Conservation (phyloP, 305 asterid species). For the Solanum hybrid region DNA sequence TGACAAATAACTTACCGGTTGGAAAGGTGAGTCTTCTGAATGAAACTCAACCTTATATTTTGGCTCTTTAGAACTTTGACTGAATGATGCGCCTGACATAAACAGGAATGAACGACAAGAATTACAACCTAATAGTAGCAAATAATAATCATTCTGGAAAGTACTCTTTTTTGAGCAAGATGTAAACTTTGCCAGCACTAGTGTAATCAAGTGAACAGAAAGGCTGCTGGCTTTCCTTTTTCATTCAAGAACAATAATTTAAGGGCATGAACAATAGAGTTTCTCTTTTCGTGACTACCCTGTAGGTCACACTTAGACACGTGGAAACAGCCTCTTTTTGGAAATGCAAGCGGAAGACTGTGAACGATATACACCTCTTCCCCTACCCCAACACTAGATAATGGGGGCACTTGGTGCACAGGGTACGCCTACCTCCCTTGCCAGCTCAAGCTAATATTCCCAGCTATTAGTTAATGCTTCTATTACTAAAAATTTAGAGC, state of each 20-base stretch:
- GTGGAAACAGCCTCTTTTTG: not conserved
- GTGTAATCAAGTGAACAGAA: not conserved
- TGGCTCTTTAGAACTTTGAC: constrained; percentile 83
- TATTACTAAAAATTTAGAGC: not conserved
- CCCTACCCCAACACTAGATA: not conserved
- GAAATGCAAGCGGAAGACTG: not conserved
- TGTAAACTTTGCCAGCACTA: not conserved
- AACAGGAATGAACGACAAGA: constrained; percentile 9
- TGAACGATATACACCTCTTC: not conserved
- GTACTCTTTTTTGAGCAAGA: not conserved
- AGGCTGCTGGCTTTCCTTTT: not conserved
- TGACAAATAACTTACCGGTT: constrained; percentile 51
- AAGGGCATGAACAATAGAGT: not conserved
- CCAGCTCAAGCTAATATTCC: not conserved
- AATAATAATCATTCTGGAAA: not conserved
- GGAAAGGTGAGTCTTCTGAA: constrained; percentile 68
- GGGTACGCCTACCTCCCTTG: not conserved
- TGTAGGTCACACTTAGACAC: not conserved
- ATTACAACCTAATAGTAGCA: constrained; percentile 1
- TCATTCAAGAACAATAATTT: not conserved
- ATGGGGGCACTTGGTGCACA: not conserved
- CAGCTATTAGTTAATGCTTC: not conserved
- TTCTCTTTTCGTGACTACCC: not conserved
- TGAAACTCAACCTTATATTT: constrained; percentile 84
- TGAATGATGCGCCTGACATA: constrained; percentile 53